Evolutionary conservation across 495 filamentous ascomycete species (phyloP).

Genomic region (Penicillium chermesinum): DNA sequence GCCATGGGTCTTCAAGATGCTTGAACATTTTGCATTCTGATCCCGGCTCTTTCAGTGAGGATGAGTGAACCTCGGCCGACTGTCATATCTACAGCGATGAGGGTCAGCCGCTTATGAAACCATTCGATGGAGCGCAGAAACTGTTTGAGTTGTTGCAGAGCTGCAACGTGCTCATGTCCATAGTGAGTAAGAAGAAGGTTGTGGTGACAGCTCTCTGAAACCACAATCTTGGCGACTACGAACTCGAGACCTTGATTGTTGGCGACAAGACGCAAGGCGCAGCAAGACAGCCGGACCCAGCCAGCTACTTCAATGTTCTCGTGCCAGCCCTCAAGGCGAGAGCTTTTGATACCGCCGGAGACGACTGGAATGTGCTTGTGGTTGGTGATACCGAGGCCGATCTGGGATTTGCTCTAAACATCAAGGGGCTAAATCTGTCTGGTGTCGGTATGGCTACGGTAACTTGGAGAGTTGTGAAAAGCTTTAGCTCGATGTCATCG

Average conservation of each 20-base stretch:
- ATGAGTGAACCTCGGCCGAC: constrained; percentile 19
- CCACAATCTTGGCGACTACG: constrained; percentile 9
- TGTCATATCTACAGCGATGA: constrained; percentile 22
- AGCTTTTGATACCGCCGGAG: neutral
- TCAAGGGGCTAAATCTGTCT: constrained; percentile 12
- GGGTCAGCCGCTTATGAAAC: constrained; percentile 19
- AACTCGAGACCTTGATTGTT: constrained; percentile 20
- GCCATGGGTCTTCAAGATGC: constrained; percentile 17
- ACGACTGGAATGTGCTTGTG: constrained; percentile 12
- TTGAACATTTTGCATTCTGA: constrained; percentile 15
- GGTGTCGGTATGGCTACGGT: constrained; percentile 25
- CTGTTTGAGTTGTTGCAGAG: constrained; percentile 13
- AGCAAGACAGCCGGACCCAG: constrained; percentile 24
- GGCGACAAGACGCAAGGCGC: constrained; percentile 20
- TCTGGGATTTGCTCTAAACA: constrained; percentile 19
- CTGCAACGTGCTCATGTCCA: constrained; percentile 15
- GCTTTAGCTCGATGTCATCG: constrained; percentile 12
- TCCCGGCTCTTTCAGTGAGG: constrained; percentile 10
- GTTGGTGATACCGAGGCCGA: constrained; percentile 24
- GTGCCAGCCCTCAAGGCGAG: constrained; percentile 12
- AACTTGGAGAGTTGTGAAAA: constrained; percentile 8
- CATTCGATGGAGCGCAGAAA: constrained; percentile 18
- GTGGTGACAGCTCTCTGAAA: constrained; percentile 17
- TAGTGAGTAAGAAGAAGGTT: constrained; percentile 27
- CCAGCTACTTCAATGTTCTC: constrained; percentile 20